These are phyloP conservation scores for Colletotrichum gloeosporioides DNA, from an alignment of 2,329 filamentous ascomycete species.

Conservation along the genomic window DNA sequence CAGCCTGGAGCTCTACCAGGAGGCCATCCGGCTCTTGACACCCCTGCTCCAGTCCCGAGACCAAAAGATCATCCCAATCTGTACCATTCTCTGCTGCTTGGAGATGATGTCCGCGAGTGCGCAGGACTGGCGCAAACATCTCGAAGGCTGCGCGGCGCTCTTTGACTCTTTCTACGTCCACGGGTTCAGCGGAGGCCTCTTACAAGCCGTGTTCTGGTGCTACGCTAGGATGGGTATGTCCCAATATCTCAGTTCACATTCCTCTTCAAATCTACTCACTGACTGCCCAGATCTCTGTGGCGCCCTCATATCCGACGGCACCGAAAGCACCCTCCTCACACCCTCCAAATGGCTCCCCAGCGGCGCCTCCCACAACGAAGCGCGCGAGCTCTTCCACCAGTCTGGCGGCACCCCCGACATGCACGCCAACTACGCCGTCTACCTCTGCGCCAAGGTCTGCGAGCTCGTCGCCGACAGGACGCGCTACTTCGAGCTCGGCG, in stretches of 20 bases:
- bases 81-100: conserved; percentile 43
- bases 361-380: conserved; percentile 38
- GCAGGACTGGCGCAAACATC: conserved; percentile 58
- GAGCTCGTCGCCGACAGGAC: conserved; percentile 56
- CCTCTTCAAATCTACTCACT: neutral
- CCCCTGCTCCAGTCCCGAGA: conserved; percentile 39
- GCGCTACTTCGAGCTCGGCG: conserved; percentile 51
- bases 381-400: conserved; percentile 38
- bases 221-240: conserved; percentile 59
- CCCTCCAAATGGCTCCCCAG: conserved; percentile 53
- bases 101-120: conserved; percentile 48
- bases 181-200: conserved; percentile 55
- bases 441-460: conserved; percentile 56
- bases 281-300: conserved; percentile 54
- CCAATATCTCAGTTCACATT: neutral
- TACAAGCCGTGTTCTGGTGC: conserved; percentile 64
- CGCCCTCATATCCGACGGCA: conserved; percentile 59
- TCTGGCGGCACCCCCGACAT: conserved; percentile 46
- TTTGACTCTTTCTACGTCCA: conserved; percentile 59
- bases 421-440: conserved; percentile 65
- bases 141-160: conserved; percentile 62
- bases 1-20: conserved; percentile 60
- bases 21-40: conserved; percentile 50
- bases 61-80: conserved; percentile 39
- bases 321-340: conserved; percentile 55